Percentiles rank a stretch among this genome's conserved stretches.
Conservation (phyloP, 305 asterid species). For the Fraxinus greggii region DNA sequence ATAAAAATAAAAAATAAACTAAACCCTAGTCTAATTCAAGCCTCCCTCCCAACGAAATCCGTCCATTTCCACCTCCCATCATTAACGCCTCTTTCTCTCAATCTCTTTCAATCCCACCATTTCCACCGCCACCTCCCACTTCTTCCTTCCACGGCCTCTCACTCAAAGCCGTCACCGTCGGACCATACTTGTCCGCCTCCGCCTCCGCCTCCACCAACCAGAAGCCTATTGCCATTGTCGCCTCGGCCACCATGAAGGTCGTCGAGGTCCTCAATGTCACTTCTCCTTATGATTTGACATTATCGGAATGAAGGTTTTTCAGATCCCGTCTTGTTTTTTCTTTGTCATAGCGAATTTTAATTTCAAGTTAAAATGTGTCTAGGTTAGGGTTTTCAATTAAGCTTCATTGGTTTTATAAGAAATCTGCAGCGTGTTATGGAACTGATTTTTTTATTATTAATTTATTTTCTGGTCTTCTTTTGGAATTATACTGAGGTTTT, state of each 20-base stretch:
- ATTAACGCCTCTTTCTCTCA: slow-evolving; percentile 22
- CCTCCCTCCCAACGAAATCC: no score
- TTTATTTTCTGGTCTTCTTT: background rate
- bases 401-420: background rate
- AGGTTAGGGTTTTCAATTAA: background rate
- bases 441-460: background rate
- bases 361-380: background rate
- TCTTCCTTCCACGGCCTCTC: slow-evolving; percentile 18
- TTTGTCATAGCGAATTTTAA: no score
- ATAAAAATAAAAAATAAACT: no score
- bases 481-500: background rate
- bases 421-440: background rate
- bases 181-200: slow-evolving; percentile 45
- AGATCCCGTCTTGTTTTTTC: slow-evolving; percentile 37
- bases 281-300: slow-evolving; percentile 23
- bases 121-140: slow-evolving; percentile 19
- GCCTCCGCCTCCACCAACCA: slow-evolving; percentile 45
- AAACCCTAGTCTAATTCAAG: no score
- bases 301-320: slow-evolving; percentile 68
- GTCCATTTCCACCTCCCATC: no score
- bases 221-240: slow-evolving; percentile 58
- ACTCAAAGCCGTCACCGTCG: slow-evolving; percentile 30
- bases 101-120: slow-evolving; percentile 21
- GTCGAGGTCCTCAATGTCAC: slow-evolving; percentile 84
- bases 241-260: slow-evolving; percentile 69